Conservation (phyloP, 1,139 yeast genomes). For the Protomyces gravidus region DNA sequence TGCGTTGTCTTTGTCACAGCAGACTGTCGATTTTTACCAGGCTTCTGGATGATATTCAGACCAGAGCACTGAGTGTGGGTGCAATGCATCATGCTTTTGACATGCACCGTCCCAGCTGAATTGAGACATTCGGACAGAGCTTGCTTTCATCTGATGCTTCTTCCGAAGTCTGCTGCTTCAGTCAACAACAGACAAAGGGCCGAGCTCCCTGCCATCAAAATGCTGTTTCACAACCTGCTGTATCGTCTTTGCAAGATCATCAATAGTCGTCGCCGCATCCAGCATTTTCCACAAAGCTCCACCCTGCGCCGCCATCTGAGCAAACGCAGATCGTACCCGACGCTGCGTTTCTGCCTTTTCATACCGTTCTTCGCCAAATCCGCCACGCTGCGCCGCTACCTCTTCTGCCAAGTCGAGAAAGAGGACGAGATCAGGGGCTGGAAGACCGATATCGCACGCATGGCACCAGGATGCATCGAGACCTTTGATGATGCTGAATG, state of each 20-base stretch:
- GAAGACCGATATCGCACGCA: constrained; percentile 76
- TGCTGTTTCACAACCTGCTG: constrained; percentile 31
- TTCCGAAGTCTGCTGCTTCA: too few species aligned
- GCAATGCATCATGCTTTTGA: too few species aligned
- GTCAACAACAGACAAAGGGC: not conserved
- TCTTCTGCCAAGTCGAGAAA: constrained; percentile 61
- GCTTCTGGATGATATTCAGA: too few species aligned
- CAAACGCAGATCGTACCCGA: constrained; percentile 60
- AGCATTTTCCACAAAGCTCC: constrained; percentile 45
- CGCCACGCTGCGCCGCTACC: constrained; percentile 57
- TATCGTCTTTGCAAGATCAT: constrained; percentile 48
- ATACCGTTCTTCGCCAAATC: constrained; percentile 90
- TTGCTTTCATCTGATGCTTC: too few species aligned
- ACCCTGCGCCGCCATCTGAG: constrained; percentile 35
- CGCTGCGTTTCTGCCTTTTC: constrained; percentile 70
- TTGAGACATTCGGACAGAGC: too few species aligned
- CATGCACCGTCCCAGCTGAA: too few species aligned
- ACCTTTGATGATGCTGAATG: constrained; percentile 85
- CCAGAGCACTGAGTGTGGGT: too few species aligned
- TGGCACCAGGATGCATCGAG: constrained; percentile 69
- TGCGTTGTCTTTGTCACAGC: not conserved
- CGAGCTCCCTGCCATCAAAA: not conserved
- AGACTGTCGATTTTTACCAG: not conserved
- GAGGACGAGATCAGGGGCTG: constrained; percentile 77
- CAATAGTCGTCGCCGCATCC: constrained; percentile 60